Percentiles rank a stretch among this genome's conserved stretches.
These are phyloP conservation scores for Colletotrichum tabaci DNA, from an alignment of 2,329 filamentous ascomycete genomes.

Conservation along the genomic window DNA sequence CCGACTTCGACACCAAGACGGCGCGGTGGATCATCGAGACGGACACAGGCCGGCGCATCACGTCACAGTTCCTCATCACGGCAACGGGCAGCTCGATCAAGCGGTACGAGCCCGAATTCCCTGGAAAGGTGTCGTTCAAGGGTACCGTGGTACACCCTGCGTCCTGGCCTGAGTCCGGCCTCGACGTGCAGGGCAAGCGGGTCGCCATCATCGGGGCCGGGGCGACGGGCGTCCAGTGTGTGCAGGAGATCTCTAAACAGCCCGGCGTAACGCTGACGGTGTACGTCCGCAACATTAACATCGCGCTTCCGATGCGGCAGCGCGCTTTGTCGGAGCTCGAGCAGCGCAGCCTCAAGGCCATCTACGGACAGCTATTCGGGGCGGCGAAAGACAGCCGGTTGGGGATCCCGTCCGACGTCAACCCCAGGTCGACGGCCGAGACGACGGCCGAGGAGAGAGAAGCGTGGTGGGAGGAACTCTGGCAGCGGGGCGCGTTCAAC, in stretches of 20 bases:
- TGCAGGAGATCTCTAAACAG: constrained; percentile 53
- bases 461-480: constrained; percentile 60
- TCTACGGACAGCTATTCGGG: constrained; percentile 59
- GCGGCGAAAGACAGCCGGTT: constrained; percentile 61
- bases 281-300: constrained; percentile 72
- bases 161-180: constrained; percentile 45
- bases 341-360: constrained; percentile 56
- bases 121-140: constrained; percentile 51
- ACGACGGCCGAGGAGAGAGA: constrained; percentile 58
- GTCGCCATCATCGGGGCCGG: constrained; percentile 52
- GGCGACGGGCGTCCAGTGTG: constrained; percentile 50
- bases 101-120: constrained; percentile 53
- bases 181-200: constrained; percentile 45
- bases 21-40: constrained; percentile 61
- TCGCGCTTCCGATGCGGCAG: constrained; percentile 72
- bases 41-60: constrained; percentile 55
- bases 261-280: constrained; percentile 55
- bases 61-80: constrained; percentile 60
- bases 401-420: constrained; percentile 65
- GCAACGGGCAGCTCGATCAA: constrained; percentile 63
- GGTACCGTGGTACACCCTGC: constrained; percentile 50
- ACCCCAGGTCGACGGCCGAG: constrained; percentile 61
- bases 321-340: constrained; percentile 60
- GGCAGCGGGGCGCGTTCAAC: constrained; percentile 61
- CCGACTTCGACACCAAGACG: constrained; percentile 54